Evolutionary conservation across 768 basidiomycete species (phyloP).

Genomic region (Naganishia vaughanmartiniae): DNA sequence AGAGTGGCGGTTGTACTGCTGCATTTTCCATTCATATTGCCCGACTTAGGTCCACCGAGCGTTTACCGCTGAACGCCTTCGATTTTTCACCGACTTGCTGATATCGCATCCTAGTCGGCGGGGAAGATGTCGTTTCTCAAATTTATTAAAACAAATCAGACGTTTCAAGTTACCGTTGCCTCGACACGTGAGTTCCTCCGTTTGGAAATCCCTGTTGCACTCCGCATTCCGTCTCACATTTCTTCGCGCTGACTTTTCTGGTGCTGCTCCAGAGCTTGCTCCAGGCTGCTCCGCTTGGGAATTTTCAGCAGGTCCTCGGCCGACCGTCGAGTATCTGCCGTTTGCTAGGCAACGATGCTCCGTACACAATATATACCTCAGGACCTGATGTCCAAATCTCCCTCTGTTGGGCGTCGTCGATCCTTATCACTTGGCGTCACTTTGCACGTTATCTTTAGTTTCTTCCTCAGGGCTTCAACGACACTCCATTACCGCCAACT

Average conservation of each 20-base stretch:
- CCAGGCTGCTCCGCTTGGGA: not conserved
- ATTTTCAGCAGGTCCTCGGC: slow-evolving; percentile 1
- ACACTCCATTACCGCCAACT: not conserved
- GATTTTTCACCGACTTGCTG: slow-evolving; percentile 1
- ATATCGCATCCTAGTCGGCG: slow-evolving; percentile 22
- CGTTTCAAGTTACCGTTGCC: not conserved
- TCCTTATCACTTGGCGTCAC: not conserved
- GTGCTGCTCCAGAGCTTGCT: too few relatives aligned
- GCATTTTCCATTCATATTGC: not conserved
- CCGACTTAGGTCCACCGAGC: slow-evolving; percentile 22
- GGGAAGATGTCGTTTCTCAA: slow-evolving; percentile 7
- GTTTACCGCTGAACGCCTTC: slow-evolving; percentile 2
- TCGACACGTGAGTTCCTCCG: slow-evolving; percentile 11
- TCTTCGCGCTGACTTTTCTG: too few relatives aligned
- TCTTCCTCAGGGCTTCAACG: not conserved
- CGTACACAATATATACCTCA: not conserved
- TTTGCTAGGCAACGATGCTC: slow-evolving; percentile 1
- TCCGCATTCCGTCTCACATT: slow-evolving; percentile 4
- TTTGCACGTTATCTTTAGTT: not conserved
- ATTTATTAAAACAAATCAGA: slow-evolving; percentile 18
- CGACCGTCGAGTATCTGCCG: not conserved
- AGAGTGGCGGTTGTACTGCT: not conserved
- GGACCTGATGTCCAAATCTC: not conserved
- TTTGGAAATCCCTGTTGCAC: slow-evolving; percentile 11
- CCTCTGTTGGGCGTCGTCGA: not conserved